Percentiles rank a stretch among this genome's conserved stretches.
phyloP scores from a whole-genome alignment of 257 asterid genomes.

The Solanum neorickii region DNA sequence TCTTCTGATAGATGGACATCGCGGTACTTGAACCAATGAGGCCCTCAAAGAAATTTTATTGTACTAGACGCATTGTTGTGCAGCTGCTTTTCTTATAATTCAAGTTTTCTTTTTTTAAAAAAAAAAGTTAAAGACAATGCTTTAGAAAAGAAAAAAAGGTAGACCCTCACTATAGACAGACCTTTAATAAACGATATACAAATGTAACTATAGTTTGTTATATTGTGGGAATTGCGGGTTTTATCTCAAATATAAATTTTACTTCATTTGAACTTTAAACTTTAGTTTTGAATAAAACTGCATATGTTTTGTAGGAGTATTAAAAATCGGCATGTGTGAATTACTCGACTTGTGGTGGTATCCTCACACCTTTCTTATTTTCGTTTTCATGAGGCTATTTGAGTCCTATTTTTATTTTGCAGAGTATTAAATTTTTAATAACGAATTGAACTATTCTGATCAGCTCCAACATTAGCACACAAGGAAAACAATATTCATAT shows the following conservation, averaged over 20 bases:
- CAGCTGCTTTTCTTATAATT: not conserved
- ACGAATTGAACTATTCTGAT: not conserved
- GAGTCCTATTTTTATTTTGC: not conserved
- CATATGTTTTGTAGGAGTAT: not conserved
- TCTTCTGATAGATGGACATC: not conserved
- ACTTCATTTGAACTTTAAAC: not conserved
- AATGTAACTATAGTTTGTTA: not conserved
- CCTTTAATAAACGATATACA: not conserved
- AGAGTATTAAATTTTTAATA: not conserved
- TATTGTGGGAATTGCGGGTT: not conserved
- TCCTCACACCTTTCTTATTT: not conserved
- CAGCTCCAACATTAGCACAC: not conserved
- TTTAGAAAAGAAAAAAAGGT: not conserved
- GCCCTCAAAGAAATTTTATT: not conserved
- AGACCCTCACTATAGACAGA: not conserved
- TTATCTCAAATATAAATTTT: not conserved
- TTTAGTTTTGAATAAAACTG: not conserved
- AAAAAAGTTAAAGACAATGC: not conserved
- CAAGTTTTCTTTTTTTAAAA: accelerated
- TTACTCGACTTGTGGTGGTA: not conserved
- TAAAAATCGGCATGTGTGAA: not conserved
- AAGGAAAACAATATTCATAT: not conserved
- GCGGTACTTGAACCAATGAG: not conserved
- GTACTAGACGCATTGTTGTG: not conserved
- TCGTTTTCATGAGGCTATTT: not conserved